Percentiles rank a stretch among this genome's conserved stretches.
phyloP scores from a whole-genome alignment of 208 protist species.

The Leishmania major region DNA sequence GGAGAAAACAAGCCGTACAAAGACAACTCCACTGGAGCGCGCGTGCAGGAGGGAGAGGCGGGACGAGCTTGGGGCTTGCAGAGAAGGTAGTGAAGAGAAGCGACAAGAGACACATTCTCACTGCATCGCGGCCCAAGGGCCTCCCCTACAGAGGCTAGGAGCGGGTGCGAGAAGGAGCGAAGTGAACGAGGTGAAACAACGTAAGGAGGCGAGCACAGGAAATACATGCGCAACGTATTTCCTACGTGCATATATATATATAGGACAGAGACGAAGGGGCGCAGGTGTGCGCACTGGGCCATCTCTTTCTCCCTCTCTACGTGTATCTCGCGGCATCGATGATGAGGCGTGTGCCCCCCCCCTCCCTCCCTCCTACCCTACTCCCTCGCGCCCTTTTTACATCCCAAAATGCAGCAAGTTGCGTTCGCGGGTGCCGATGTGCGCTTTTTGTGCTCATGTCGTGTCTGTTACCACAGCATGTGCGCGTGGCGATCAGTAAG shows the following conservation, averaged over 20 bases:
- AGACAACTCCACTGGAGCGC: background rate
- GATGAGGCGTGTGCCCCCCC: background rate
- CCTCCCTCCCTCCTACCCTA: background rate
- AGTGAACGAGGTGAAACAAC: background rate
- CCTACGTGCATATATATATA: background rate
- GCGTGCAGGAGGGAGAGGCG: background rate
- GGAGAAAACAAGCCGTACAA: background rate
- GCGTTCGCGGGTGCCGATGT: background rate
- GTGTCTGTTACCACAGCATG: slow-evolving; percentile 6
- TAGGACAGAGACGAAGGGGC: background rate
- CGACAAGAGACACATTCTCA: background rate
- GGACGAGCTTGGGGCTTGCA: background rate
- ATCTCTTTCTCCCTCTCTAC: background rate
- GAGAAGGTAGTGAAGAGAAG: slow-evolving; percentile 8
- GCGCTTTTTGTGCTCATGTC: background rate
- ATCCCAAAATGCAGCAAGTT: no score
- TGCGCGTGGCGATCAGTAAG: background rate
- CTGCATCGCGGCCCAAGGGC: background rate
- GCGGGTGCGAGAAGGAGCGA: background rate
- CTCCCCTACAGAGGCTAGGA: background rate
- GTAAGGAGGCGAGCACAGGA: background rate
- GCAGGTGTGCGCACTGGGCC: background rate
- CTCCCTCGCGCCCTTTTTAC: no score
- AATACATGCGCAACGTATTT: background rate
- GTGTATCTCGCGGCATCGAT: background rate